Evolutionary conservation across 73 alveolate genomes (phyloP), one percentile per base, ranked within the genome.

Genomic region (Stentor coeruleus): DNA sequence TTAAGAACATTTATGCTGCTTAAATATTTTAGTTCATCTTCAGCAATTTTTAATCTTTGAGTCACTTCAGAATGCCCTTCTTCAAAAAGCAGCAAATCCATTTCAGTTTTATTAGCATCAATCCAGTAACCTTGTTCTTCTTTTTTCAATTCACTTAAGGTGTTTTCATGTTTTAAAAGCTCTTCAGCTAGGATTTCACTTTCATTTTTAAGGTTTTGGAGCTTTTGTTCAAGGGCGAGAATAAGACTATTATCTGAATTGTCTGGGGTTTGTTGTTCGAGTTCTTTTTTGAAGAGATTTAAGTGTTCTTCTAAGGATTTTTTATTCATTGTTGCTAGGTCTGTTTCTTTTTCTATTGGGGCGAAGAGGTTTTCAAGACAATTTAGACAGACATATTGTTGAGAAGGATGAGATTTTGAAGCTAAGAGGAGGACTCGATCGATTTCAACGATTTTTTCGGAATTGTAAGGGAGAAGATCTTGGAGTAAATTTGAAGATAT

Each of bases 51-150:
- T 3, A 85, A 60, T 28, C 59, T 40, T 57, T 80, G 83, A 72
- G 77, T 84, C 59, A 82, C 81, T 41, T 72, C 38, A 2, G 90
- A 72, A 0, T 49, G 39, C 26, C 58, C 73, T 74, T 89, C 95
- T 26, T 74, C 41, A 41, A 86, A 86, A 35, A 74, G 83, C 20
- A 77, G 74, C 76, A 89, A 87, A 28, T 81, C 82, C 35, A 77
- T 86, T 84, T 89, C 95, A 38, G 59, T 84, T 39, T 81, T 77
- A 57, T 85, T 89, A 28, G 84, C 95, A 30, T 85, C 90, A 11
- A 81, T 38, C 90, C 92, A 86, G 58, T 59, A 85, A 33, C 35
- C 20, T 40, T 86, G 81, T 58, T 89, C 95, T 38, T 86, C 84
- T 74, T 80, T 30, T 36, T 38, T 28, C 3, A 89, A 57, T 2